Conservation (phyloP, 228 moss, liverwort and hornwort genomes). For the Sphagnum fallax region DNA sequence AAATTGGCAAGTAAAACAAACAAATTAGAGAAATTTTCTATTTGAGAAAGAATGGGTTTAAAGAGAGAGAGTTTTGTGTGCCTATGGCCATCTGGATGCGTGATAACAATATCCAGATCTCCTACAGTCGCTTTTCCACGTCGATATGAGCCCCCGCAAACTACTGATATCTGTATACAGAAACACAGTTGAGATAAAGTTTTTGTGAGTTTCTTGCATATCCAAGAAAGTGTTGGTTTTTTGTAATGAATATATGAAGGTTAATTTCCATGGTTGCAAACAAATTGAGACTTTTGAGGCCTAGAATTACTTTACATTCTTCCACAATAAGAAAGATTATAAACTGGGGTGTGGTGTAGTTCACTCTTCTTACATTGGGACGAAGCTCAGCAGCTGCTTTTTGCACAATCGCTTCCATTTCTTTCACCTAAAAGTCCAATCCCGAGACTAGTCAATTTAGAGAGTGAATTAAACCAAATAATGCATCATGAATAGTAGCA, state of each 20-base stretch:
- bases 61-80: conserved; percentile 4
- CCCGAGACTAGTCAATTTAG: no score
- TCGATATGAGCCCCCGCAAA: conserved; percentile 95
- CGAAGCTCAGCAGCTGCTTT: conserved; percentile 50
- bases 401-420: conserved; percentile 66
- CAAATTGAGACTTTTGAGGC: no score
- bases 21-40: no score
- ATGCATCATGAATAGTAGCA: no score
- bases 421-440: conserved; percentile 41
- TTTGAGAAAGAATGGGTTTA: no score
- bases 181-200: not conserved
- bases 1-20: no score
- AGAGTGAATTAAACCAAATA: no score
- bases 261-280: no score
- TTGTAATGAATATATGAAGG: no score
- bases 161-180: conserved; percentile 45
- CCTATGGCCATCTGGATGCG: conserved; percentile 92
- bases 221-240: not conserved
- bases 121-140: conserved; percentile 75
- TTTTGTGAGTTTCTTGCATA: not conserved
- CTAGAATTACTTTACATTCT: no score
- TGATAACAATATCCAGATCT: conserved; percentile 89
- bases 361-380: conserved; percentile 34
- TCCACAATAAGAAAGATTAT: no score
- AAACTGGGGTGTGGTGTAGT: no score